Evolutionary conservation across 768 basidiomycete genomes (phyloP), one percentile per base, ranked within the genome.

Genomic region (Boletus insuetus): DNA sequence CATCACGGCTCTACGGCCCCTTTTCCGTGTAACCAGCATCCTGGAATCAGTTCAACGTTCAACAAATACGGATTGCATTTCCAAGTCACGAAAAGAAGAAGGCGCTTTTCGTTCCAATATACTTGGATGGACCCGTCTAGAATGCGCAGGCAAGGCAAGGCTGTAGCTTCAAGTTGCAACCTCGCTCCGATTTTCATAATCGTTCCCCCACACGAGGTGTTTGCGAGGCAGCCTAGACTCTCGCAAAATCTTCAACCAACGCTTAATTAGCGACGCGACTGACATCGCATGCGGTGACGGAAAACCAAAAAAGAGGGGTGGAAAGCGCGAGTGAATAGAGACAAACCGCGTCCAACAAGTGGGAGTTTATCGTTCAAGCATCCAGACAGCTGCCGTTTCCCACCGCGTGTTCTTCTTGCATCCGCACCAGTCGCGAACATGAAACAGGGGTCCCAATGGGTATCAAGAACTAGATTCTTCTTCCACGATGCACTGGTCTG

Each of bases 151-250:
- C 29, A 29, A 29, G 29, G 29, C 29, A 29, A 29, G 29, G 9
- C 29, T 29, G 29, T 29, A 29, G 8, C 26, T 29, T 29, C 29
- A 29, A 29, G 26, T 29, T 9, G 9, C 26, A 8, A 29, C 14
- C 35, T 37, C 35, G 12, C 16, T 16, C 19, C 41, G 17, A 52
- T 45, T 34, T 53, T 53, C 53, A 45, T 49, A 42, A 48, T 19
- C 37, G 29, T 13, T 9, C 13, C 22, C 41, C 22, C 44, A 49
- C 65, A 66, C 55, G 64, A 58, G 64, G 65, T 22, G 5, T 29
- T 67, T 67, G 59, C 37, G 59, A 65, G 56, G 63, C 50, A 48
- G 66, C 16, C 57, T 54, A 55, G 53, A 40, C 56, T 49, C 43
- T 46, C 40, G 1, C 42, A 29, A 29, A 9, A 29, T 29, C 26